Evolutionary conservation across 192 early-diverging fungal species (phyloP).

Genomic region (Geranomyces variabilis): DNA sequence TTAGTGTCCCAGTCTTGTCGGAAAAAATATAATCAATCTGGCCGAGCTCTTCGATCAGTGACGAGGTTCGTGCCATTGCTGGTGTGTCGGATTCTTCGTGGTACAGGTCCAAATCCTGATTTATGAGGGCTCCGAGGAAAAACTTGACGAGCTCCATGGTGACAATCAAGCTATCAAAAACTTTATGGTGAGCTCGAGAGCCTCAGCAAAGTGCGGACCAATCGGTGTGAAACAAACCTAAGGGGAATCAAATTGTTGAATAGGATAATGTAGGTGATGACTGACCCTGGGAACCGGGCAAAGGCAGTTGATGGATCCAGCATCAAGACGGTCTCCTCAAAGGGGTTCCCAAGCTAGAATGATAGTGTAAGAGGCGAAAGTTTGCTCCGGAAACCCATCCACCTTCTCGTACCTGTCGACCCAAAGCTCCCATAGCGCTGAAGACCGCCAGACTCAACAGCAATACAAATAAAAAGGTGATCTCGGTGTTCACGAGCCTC

Average conservation of each 20-base stretch:
- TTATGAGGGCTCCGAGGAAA: slow-evolving; percentile 84
- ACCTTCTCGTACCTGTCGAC: slow-evolving; percentile 29
- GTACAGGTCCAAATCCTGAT: slow-evolving; percentile 95
- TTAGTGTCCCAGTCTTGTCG: slow-evolving; percentile 82
- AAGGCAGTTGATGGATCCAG: slow-evolving; percentile 34
- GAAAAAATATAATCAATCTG: slow-evolving; percentile 97
- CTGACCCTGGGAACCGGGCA: slow-evolving; percentile 76
- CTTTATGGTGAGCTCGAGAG: too few relatives aligned
- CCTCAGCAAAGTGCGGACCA: neutral
- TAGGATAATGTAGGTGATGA: slow-evolving; percentile 96
- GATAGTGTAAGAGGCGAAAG: neutral
- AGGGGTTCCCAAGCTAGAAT: slow-evolving; percentile 39
- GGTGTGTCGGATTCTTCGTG: slow-evolving; percentile 91
- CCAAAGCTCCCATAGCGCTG: slow-evolving; percentile 81
- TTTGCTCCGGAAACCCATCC: neutral
- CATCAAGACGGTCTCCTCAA: slow-evolving; percentile 51
- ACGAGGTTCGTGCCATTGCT: slow-evolving; percentile 88
- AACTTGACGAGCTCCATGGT: slow-evolving; percentile 99
- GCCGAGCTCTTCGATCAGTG: slow-evolving; percentile 94
- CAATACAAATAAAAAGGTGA: slow-evolving; percentile 89
- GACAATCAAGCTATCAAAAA: slow-evolving; percentile 78
- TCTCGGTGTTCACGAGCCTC: slow-evolving; percentile 89
- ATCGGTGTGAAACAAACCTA: slow-evolving; percentile 53
- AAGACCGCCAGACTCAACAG: slow-evolving; percentile 82
- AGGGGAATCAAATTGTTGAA: slow-evolving; percentile 99